Base-by-base conservation (phyloP, 164 flowering plant species). In the Liriodendron chinense region DNA sequence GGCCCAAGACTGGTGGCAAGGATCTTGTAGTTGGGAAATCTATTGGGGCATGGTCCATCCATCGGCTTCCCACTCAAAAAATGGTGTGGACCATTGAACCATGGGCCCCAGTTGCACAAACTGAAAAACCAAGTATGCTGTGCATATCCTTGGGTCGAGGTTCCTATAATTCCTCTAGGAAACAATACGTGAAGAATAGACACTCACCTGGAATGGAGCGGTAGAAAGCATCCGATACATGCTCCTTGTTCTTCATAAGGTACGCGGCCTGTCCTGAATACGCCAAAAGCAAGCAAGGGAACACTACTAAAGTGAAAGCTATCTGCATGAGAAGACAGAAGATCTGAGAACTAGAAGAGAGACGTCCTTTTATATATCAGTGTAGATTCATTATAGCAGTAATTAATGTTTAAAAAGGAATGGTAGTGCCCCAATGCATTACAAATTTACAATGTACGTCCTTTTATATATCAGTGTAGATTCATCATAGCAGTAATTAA, bases 231-330 rank as follows among this genome's bases (percentile, higher is more conserved):
- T 94, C 95, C 16, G 0, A 14, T 56, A 85, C 92, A 83, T 92
- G 92, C 1, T 89, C 86, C 68, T 43, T 57, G 79, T 96, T 83
- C 63, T 89, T 71, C 85, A 88, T 77, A 53, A 96, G 88, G 83
- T 92, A 96, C 2, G 99, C 98, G 70, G 98, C 99, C 81, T 96
- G 99, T 78, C 99, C 99, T 65, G 86, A 79, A 82, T 96, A 96
- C 53, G 98, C 97, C 78, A 90, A 75, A 72, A 96, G 93, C 78
- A 96, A 97, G 88, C 95, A 90, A 61, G 99, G 99, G 80, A 92
- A 96, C 67, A 96, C 98, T 34, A 96, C 84, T 6, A 86, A 79
- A 5, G 98, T 94, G 79, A 96, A 94, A 49, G 99, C 98, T 78
- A 96, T 82, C 84, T 77, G 71, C 75, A 77, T 21, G 57, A 18